Evolutionary conservation across 1,139 yeast species (phyloP), one percentile per base, ranked within the genome.

Genomic region (Kurtzmaniella quercitrusa): DNA sequence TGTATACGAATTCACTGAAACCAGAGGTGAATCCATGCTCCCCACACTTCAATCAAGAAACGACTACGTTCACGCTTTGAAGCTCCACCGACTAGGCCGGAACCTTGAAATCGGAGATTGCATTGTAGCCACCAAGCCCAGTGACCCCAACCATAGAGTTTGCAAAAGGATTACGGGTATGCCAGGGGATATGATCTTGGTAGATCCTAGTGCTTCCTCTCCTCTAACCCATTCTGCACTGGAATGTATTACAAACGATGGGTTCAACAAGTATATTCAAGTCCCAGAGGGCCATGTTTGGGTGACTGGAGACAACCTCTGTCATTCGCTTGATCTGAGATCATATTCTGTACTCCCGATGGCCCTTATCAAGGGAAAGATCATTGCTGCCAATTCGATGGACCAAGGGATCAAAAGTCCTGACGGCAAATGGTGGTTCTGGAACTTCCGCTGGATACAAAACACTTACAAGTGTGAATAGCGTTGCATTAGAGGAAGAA

Each of bases 261-360:
- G 79, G 18, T 79, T 68, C 55, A 75, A 82, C 55, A 78, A 79
- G 46, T 86, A 68, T 54, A 80, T 88, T 8, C 68, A 66, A 44
- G 85, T 88, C 0, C 95, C 95, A 0, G 79, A 81, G 45, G 98
- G 98, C 3, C 98, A 94, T 63, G 89, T 90, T 39, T 94, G 98
- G 98, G 85, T 91, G 4, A 89, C 97, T 0, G 99, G 98, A 1
- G 98, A 93, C 58, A 93, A 93, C 57, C 63, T 93, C 46, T 77
- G 89, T 36, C 90, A 84, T 53, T 87, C 96, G n/a, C 67, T 91
- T 44, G 99, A 94, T 55, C 89, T 96, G 6, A 68, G 98, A 51
- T 80, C 90, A 0, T 93, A 93, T 59, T 88, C 93, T 21, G 90
- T 85, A 18, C 66, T 93, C 34, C 98, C 98, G 1, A 74, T 89